phyloP scores from a whole-genome alignment of 495 filamentous ascomycete species.

The Xylaria cubensis region DNA sequence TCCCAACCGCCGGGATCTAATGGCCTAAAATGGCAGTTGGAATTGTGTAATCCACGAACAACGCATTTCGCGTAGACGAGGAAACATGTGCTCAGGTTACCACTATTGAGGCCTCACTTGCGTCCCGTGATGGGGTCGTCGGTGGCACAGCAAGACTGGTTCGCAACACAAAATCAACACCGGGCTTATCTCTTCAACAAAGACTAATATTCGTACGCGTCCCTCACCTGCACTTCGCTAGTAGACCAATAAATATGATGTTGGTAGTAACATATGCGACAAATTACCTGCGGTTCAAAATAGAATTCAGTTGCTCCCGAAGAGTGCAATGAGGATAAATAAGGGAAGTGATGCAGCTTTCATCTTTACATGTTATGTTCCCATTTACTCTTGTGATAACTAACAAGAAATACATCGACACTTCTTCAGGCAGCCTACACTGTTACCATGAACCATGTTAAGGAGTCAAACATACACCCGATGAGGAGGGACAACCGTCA shows the following conservation, averaged over 20 bases:
- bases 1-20: not conserved
- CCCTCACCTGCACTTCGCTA: not conserved
- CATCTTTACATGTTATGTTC: not conserved
- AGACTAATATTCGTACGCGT: not conserved
- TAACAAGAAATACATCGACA: not conserved
- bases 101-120: not conserved
- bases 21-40: not conserved
- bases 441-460: not conserved
- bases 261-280: not conserved
- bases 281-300: not conserved
- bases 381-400: not conserved
- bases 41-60: not conserved
- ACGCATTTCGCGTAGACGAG: not conserved
- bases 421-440: not conserved
- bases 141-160: not conserved
- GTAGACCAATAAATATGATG: not conserved
- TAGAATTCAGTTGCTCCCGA: not conserved
- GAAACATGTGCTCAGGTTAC: not conserved
- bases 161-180: not conserved
- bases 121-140: not conserved
- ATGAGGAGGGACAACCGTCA: not conserved
- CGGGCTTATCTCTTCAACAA: not conserved
- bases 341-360: not conserved
- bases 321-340: not conserved
- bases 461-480: not conserved